phyloP scores from a whole-genome alignment of 1,284 basidiomycete species.

The Hemileia vastatrix region DNA sequence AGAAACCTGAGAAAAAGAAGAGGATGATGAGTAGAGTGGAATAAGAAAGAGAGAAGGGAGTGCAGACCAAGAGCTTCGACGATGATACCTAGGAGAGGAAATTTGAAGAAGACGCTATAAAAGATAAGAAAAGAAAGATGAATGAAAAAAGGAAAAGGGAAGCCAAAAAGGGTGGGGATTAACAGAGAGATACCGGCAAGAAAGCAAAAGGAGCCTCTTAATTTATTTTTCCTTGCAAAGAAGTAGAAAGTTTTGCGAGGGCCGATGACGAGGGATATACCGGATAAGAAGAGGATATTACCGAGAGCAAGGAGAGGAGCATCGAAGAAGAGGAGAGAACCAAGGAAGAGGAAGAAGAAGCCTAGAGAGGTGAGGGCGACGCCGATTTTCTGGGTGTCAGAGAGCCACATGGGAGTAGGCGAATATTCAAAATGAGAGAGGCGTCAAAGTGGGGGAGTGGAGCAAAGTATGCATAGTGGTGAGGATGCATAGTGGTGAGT shows the following conservation, averaged over 20 bases:
- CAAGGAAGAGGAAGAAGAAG: slow-evolving; percentile 87
- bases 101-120: slow-evolving; percentile 66
- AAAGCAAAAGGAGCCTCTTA: slow-evolving; percentile 61
- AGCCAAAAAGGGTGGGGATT: too few species aligned
- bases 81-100: slow-evolving; percentile 84
- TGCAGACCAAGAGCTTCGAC: slow-evolving; percentile 92
- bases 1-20: slow-evolving; percentile 51
- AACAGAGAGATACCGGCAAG: slow-evolving; percentile 40
- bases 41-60: slow-evolving; percentile 84
- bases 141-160: background rate
- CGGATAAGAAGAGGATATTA: slow-evolving; percentile 87
- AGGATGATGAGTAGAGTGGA: background rate
- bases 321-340: slow-evolving; percentile 93
- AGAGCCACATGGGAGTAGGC: too few species aligned
- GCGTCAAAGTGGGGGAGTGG: too few species aligned
- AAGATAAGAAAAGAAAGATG: background rate
- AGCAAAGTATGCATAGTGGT: too few species aligned
- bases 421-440: too few species aligned
- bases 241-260: slow-evolving; percentile 91
- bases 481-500: too few species aligned
- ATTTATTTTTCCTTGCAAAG: slow-evolving; percentile 90
- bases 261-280: slow-evolving; percentile 86
- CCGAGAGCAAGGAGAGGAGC: slow-evolving; percentile 91
- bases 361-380: slow-evolving; percentile 97
- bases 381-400: slow-evolving; percentile 34